These are phyloP conservation scores for Daucus carota DNA, from an alignment of 129 eudicot species.

Conservation along the genomic window DH1_v3.0 NC_030386.2:5945501-5946000, in stretches of 20 bases:
- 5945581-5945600: slow-evolving; percentile 78
- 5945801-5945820: slow-evolving; percentile 80
- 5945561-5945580: slow-evolving; percentile 1
- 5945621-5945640: slow-evolving; percentile 75
- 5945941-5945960: slow-evolving; percentile 75
- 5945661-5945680: slow-evolving; percentile 75
- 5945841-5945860: slow-evolving; percentile 63
- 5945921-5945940: slow-evolving; percentile 64
- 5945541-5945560: not conserved
- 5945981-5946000: slow-evolving; percentile 84
- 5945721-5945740: slow-evolving; percentile 86
- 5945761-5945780: slow-evolving; percentile 69
- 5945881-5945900: slow-evolving; percentile 75
- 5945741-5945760: slow-evolving; percentile 85
- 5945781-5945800: slow-evolving; percentile 74
- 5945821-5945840: slow-evolving; percentile 58
- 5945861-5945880: slow-evolving; percentile 82
- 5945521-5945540: not conserved
- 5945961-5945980: slow-evolving; percentile 65
- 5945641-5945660: slow-evolving; percentile 74
- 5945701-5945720: slow-evolving; percentile 54
- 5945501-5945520: not conserved
- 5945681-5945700: slow-evolving; percentile 69
- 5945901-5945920: slow-evolving; percentile 55
- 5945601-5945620: slow-evolving; percentile 79